Evolutionary conservation across 805 yeast genomes (phyloP).

Genomic region (Starmerella lactis-condensi): DNA sequence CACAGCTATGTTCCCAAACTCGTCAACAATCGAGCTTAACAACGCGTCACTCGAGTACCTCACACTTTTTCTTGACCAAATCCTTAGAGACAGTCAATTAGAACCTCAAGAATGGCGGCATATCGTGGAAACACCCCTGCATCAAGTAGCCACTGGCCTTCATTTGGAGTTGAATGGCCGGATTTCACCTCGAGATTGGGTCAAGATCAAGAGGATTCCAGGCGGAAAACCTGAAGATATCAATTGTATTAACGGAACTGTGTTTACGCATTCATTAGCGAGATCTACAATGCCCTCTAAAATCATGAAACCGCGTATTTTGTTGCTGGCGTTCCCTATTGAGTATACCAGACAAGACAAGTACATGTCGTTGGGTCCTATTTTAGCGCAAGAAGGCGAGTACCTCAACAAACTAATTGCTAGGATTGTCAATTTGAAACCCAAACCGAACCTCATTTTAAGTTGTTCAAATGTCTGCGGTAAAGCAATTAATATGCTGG

Average conservation of each 20-base stretch:
- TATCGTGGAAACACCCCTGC: conserved; percentile 33
- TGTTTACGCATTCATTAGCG: conserved; percentile 70
- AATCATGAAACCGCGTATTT: conserved; percentile 52
- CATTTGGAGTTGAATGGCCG: conserved; percentile 48
- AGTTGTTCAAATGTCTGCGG: conserved; percentile 71
- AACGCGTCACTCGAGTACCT: conserved; percentile 21
- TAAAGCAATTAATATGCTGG: conserved; percentile 51
- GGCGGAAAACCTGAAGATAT: conserved; percentile 57
- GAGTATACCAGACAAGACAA: conserved; percentile 66
- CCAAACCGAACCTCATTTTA: conserved; percentile 67
- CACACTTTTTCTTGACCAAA: conserved; percentile 18
- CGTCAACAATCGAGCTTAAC: conserved; percentile 18
- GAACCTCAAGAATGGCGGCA: conserved; percentile 40
- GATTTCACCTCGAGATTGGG: conserved; percentile 70
- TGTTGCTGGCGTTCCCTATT: conserved; percentile 71
- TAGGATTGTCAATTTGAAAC: conserved; percentile 49
- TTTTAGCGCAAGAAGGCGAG: conserved; percentile 73
- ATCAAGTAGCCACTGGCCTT: conserved; percentile 37
- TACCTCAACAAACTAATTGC: conserved; percentile 65
- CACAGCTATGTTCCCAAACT: conserved; percentile 10
- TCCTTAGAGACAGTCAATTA: conserved; percentile 20
- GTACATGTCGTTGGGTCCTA: conserved; percentile 64
- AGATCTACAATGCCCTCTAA: conserved; percentile 54
- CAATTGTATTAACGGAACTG: conserved; percentile 51
- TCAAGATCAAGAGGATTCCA: conserved; percentile 65